Percentiles rank a stretch among this genome's conserved stretches.
These are phyloP conservation scores for Scheffersomyces parashehatae DNA, from an alignment of 1,139 yeast genomes.

Conservation along the genomic window DNA sequence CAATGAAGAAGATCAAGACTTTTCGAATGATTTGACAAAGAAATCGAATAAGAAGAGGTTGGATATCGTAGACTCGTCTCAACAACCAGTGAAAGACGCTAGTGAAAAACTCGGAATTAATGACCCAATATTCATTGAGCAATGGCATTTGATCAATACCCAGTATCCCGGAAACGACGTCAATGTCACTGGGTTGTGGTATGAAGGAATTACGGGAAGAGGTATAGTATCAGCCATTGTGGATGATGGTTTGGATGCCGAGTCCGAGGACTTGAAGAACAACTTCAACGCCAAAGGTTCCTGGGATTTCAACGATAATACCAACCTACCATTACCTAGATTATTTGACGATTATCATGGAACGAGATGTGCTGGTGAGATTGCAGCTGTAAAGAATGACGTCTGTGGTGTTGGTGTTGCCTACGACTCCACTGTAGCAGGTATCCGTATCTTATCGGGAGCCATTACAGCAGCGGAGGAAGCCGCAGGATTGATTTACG, in stretches of 20 bases:
- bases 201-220: conserved; percentile 74
- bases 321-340: conserved; percentile 74
- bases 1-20: conserved; percentile 9
- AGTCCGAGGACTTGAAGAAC: conserved; percentile 66
- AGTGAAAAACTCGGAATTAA: conserved; percentile 59
- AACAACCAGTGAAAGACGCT: conserved; percentile 42
- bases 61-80: conserved; percentile 47
- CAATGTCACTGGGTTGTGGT: conserved; percentile 87
- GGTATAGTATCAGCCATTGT: conserved; percentile 85
- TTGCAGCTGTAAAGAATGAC: conserved; percentile 86
- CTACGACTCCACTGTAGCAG: conserved; percentile 80
- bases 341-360: conserved; percentile 91
- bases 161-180: conserved; percentile 77
- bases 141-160: conserved; percentile 89
- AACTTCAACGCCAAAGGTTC: conserved; percentile 77
- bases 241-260: conserved; percentile 92
- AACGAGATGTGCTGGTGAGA: conserved; percentile 97
- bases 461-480: conserved; percentile 82
- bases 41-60: conserved; percentile 1
- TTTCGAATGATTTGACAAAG: neutral
- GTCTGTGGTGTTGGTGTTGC: conserved; percentile 97
- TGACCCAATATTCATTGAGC: conserved; percentile 79
- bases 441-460: conserved; percentile 85
- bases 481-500: conserved; percentile 83
- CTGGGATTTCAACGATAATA: conserved; percentile 88